These are phyloP conservation scores for Stemphylium vesicarium DNA, from an alignment of 2,329 filamentous ascomycete genomes.

Conservation along the genomic window DNA sequence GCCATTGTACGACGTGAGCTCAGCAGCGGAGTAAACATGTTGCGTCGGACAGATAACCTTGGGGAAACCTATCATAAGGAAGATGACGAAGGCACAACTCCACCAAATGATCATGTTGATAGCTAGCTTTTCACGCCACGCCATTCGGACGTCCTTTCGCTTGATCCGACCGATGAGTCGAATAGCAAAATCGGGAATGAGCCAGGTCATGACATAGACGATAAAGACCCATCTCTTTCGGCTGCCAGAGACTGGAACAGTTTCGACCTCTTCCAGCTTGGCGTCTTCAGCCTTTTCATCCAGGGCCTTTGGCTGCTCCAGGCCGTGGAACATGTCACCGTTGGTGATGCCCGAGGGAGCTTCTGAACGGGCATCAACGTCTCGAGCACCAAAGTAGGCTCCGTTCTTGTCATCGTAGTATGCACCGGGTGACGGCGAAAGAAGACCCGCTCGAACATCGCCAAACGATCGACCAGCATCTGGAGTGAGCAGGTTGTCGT, in stretches of 20 bases:
- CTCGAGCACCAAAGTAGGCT: slow-evolving; percentile 81
- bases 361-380: slow-evolving; percentile 85
- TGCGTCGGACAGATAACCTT: slow-evolving; percentile 88
- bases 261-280: slow-evolving; percentile 88
- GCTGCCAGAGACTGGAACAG: slow-evolving; percentile 74
- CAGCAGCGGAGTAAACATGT: slow-evolving; percentile 79
- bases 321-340: slow-evolving; percentile 95
- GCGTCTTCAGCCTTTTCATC: slow-evolving; percentile 94
- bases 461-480: slow-evolving; percentile 61
- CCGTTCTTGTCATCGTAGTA: slow-evolving; percentile 78
- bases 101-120: slow-evolving; percentile 99
- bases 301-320: slow-evolving; percentile 93
- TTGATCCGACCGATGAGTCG: slow-evolving; percentile 80
- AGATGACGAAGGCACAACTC: slow-evolving; percentile 75
- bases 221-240: slow-evolving; percentile 91
- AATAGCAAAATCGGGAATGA: slow-evolving; percentile 83
- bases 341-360: slow-evolving; percentile 91
- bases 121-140: slow-evolving; percentile 96
- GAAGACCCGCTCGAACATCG: slow-evolving; percentile 64
- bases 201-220: slow-evolving; percentile 85
- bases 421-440: slow-evolving; percentile 63
- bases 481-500: slow-evolving; percentile 64
- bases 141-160: slow-evolving; percentile 87
- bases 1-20: slow-evolving; percentile 77
- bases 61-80: slow-evolving; percentile 91